Evolutionary conservation across 1,284 basidiomycete genomes (phyloP).

Genomic region (Wolfiporia cocos): DNA sequence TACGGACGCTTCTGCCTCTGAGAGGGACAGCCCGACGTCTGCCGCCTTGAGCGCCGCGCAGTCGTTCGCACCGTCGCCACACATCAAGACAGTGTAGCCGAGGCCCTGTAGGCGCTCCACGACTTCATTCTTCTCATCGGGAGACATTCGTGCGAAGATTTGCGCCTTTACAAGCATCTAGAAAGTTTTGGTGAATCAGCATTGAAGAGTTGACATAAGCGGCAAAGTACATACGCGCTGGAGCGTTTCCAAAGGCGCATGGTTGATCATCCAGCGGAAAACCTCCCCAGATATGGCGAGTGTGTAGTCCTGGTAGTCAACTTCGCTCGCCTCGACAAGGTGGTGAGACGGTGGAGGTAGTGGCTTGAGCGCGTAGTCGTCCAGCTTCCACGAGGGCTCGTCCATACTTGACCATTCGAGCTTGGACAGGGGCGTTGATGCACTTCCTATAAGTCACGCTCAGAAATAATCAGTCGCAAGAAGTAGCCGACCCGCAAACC

Average conservation of each 20-base stretch:
- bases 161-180: conserved; percentile 99
- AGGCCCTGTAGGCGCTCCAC: conserved; percentile 91
- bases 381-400: conserved; percentile 80
- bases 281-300: conserved; percentile 95
- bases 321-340: conserved; percentile 61
- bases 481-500: conserved; percentile 42
- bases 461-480: not conserved
- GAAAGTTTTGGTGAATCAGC: too few species aligned
- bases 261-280: conserved; percentile 98
- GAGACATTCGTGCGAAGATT: conserved; percentile 98
- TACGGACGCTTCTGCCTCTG: conserved; percentile 98
- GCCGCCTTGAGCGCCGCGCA: conserved; percentile 98
- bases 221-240: conserved; percentile 64
- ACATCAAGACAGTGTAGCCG: conserved; percentile 97
- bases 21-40: conserved; percentile 94
- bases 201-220: not conserved
- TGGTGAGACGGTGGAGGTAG: conserved; percentile 59
- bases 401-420: conserved; percentile 94
- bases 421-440: conserved; percentile 56
- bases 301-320: conserved; percentile 84
- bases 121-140: conserved; percentile 98
- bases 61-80: conserved; percentile 98
- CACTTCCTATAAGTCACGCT: conserved; percentile 44
- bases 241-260: conserved; percentile 89
- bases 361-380: conserved; percentile 85